Evolutionary conservation across 225 moss, liverwort and hornwort genomes (phyloP), one percentile per base, ranked within the genome.

Genomic region (Polytrichum commune): DNA sequence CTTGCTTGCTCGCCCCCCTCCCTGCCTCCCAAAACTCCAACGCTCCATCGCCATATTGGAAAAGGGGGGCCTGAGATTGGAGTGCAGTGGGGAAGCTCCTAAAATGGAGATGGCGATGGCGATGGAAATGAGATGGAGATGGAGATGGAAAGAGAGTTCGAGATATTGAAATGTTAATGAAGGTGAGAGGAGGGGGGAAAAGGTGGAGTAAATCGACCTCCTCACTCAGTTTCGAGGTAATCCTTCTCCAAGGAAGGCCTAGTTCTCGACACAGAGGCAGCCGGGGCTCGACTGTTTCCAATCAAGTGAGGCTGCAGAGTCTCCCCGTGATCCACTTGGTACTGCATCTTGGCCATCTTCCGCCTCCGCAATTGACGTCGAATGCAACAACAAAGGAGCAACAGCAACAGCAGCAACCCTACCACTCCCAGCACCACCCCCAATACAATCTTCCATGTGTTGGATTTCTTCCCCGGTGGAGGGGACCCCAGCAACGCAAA

Each of bases 261-360:
- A 0, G 88, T 89, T 57, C 88, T 78, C 0, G 80, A 83, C 71
- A 76, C 66, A 24, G 82, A 73, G 2, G 88, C 88, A 8, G 80
- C 76, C 19, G 88, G 88, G 0, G 88, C 88, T 29, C 83, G 74
- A 65, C 88, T 85, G n/a, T 73, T 69, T 24, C 82, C 88, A 46
- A 89, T 69, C 72, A 80, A 67, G 19, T 71, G 70, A 2, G 82
- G 57, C 28, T 77, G 78, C 66, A 89, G 25, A 27, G 88, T 55
- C 71, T 82, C 82, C 29, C 85, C 88, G 9, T 72, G 74, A 26
- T 85, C 85, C 8, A 82, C 80, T 56, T 79, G 69, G 4, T 62
- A 69, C 60, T 85, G 85, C 88, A 89, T 89, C n/a, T 76, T 85
- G 1, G 65, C 70, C 24, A 85, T 78, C 66, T 69, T 78, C 1